These are phyloP conservation scores for Ustilago esculenta DNA, from an alignment of 1,284 basidiomycete genomes.

Conservation along the genomic window DNA sequence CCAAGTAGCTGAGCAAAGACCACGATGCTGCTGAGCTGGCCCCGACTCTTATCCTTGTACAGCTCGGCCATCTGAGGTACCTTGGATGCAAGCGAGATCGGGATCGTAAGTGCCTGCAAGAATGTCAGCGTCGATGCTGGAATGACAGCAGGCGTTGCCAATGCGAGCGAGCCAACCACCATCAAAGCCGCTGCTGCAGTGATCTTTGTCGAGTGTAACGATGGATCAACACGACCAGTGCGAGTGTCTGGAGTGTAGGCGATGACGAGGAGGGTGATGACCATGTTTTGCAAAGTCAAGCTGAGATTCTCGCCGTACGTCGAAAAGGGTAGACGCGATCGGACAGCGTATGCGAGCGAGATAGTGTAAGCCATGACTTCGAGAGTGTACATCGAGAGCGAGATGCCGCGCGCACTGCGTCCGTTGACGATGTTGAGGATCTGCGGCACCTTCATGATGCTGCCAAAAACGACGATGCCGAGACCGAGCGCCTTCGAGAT, in stretches of 20 bases:
- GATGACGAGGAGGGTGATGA: constrained; percentile 64
- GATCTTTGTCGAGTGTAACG: constrained; percentile 46
- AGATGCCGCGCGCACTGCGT: constrained; percentile 83
- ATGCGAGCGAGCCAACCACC: constrained; percentile 77
- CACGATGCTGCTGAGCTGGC: constrained; percentile 64
- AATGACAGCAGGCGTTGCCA: constrained; percentile 51
- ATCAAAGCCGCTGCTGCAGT: constrained; percentile 79
- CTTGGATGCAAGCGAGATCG: constrained; percentile 63
- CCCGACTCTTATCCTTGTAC: constrained; percentile 57
- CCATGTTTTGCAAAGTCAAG: constrained; percentile 65
- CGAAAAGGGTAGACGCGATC: constrained; percentile 87
- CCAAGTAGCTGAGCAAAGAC: constrained; percentile 65
- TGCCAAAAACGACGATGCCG: constrained; percentile 90
- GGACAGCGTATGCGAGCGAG: constrained; percentile 80
- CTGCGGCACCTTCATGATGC: constrained; percentile 95
- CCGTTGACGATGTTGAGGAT: constrained; percentile 72
- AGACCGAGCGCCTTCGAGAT: constrained; percentile 91
- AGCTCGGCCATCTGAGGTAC: constrained; percentile 66
- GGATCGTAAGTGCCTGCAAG: constrained; percentile 62
- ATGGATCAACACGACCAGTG: constrained; percentile 35
- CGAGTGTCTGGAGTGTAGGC: constrained; percentile 49
- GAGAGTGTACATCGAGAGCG: constrained; percentile 69
- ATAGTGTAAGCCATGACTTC: constrained; percentile 88
- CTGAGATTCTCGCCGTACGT: constrained; percentile 77
- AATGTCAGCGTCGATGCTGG: constrained; percentile 46